Base-by-base conservation (phyloP, 345 rosid species). In the Anastatica hierochuntica region DNA sequence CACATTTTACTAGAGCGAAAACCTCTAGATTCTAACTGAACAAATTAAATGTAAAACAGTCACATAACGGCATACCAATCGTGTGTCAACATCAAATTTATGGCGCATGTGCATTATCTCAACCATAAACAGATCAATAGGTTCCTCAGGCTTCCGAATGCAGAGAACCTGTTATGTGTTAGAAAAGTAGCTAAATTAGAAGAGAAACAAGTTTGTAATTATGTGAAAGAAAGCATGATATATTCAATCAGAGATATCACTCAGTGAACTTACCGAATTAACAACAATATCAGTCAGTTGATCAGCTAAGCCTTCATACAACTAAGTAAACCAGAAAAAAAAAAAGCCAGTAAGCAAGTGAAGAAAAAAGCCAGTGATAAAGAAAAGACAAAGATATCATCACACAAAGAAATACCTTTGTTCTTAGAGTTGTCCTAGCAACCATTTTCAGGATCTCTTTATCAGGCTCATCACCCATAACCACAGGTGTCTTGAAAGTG, bases 21-120 rank as follows among this genome's bases (percentile, higher is more conserved):
- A 21, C 24, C 24, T n/a, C 24, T 21, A 2, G 24, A 21, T 2
- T 21, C 24, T n/a, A n/a, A n/a, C n/a, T n/a, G n/a, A n/a, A n/a
- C n/a, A n/a, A n/a, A n/a, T n/a, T n/a, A n/a, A n/a, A n/a, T n/a
- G n/a, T n/a, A n/a, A n/a, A n/a, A n/a, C n/a, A n/a, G 5, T 21
- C 24, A 21, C 24, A 21, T 19, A 60, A n/a, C 23, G 12, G 42
- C 78, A 49, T 77, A 85, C 99, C 83, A 94, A 72, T 38, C 85
- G 74, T 15, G 99, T 94, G 70, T 94, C 97, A 1, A 81, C 90
- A 53, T 88, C 99, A 70, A 94, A 94, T 71, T 88, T 94, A 60
- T 94, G 97, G 27, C 95, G 90, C 99, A 94, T 94, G 84, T 94
- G 97, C 97, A 94, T 94, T 40, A 94, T 82, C 79, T 94, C 99